Evolutionary conservation across 768 basidiomycete genomes (phyloP).

Genomic region (Psilocybe subaeruginosa): DNA sequence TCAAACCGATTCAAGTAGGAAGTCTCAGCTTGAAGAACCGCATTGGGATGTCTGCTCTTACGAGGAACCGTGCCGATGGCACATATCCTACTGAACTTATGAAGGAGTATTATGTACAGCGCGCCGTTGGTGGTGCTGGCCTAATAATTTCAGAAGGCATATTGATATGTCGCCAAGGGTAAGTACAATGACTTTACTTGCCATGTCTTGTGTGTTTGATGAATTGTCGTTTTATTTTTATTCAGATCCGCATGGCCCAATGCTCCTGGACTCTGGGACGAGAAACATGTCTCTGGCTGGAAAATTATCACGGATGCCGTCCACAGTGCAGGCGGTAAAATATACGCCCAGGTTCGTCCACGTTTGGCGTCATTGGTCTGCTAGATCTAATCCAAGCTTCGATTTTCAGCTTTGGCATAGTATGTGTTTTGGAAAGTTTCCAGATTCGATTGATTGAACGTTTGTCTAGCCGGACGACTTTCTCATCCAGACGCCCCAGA

Average conservation of each 20-base stretch:
- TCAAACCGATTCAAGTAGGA: slow-evolving; percentile 38
- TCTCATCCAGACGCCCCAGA: slow-evolving; percentile 40
- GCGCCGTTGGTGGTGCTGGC: slow-evolving; percentile 38
- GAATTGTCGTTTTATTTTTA: background rate
- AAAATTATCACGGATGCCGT: slow-evolving; percentile 48
- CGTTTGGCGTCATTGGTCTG: background rate
- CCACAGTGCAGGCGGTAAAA: slow-evolving; percentile 43
- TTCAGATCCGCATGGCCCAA: slow-evolving; percentile 44
- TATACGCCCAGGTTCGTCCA: slow-evolving; percentile 40
- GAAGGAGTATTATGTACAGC: slow-evolving; percentile 44
- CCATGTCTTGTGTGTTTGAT: background rate
- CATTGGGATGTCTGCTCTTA: slow-evolving; percentile 44
- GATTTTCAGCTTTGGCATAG: background rate
- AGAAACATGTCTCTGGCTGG: slow-evolving; percentile 47
- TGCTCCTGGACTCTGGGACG: slow-evolving; percentile 50
- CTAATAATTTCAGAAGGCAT: slow-evolving; percentile 43
- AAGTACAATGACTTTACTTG: slow-evolving; percentile 1
- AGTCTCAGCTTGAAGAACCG: slow-evolving; percentile 39
- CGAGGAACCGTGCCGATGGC: slow-evolving; percentile 39
- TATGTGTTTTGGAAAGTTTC: background rate
- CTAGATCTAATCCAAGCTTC: background rate
- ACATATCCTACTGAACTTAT: slow-evolving; percentile 40
- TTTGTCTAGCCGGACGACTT: slow-evolving; percentile 32
- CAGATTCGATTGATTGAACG: background rate
- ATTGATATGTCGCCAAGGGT: slow-evolving; percentile 47